These are phyloP conservation scores for Ganoderma sinense DNA, from an alignment of 1,284 basidiomycete species.

Conservation along the genomic window DNA sequence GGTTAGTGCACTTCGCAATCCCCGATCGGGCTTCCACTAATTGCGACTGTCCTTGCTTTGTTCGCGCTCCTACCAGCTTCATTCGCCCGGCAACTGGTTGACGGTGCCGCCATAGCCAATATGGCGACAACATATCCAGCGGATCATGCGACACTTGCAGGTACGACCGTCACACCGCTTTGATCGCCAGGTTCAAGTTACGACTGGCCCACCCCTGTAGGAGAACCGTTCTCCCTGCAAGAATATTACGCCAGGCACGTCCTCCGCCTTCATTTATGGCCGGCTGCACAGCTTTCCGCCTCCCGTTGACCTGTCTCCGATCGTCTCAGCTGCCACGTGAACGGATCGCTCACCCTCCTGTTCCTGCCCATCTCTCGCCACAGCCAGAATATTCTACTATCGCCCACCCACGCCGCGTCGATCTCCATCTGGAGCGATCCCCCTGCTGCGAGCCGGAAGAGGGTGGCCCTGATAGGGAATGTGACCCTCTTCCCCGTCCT, in stretches of 20 bases:
- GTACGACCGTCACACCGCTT: slow-evolving; percentile 36
- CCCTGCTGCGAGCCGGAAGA: slow-evolving; percentile 50
- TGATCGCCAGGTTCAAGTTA: slow-evolving; percentile 17
- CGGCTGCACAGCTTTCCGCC: not conserved
- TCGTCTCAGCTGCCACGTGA: slow-evolving; percentile 56
- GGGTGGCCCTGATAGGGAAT: slow-evolving; percentile 66
- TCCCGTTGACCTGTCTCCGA: slow-evolving; percentile 3
- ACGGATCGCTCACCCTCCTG: slow-evolving; percentile 68
- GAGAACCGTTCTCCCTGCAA: slow-evolving; percentile 65
- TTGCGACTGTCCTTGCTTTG: not conserved
- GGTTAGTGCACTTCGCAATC: slow-evolving; percentile 23
- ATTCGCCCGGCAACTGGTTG: slow-evolving; percentile 52
- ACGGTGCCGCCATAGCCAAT: slow-evolving; percentile 49
- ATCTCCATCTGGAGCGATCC: slow-evolving; percentile 58
- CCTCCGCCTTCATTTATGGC: not conserved
- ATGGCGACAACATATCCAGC: slow-evolving; percentile 60
- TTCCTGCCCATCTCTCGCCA: slow-evolving; percentile 71
- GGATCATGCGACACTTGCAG: slow-evolving; percentile 49
- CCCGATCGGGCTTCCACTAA: not conserved
- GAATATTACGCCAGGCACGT: slow-evolving; percentile 61
- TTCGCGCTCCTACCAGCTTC: slow-evolving; percentile 40
- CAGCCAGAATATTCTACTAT: slow-evolving; percentile 60
- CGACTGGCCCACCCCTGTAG: slow-evolving; percentile 39
- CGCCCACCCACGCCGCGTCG: slow-evolving; percentile 53
- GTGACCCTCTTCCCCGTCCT: slow-evolving; percentile 51